Conservation (phyloP, 331 rosid genomes). For the Spiraea crenata region DNA sequence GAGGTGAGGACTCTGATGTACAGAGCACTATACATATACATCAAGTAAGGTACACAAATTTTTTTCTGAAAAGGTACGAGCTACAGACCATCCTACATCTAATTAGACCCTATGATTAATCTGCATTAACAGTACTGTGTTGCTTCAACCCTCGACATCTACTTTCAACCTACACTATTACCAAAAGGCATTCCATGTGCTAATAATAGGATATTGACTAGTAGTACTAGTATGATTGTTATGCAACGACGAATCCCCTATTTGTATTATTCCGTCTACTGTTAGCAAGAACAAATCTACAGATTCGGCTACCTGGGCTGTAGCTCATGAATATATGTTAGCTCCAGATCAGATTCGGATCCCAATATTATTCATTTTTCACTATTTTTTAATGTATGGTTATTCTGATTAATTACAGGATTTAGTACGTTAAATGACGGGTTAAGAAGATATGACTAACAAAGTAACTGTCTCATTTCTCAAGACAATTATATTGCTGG, state of each 20-base stretch:
- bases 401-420: no score
- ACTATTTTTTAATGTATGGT: no score
- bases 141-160: slow-evolving; percentile 51
- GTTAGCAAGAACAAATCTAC: not conserved
- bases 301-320: no score
- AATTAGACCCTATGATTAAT: slow-evolving; percentile 24
- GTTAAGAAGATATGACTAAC: no score
- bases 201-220: slow-evolving; percentile 1
- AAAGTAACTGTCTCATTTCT: not conserved
- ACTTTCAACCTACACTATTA: slow-evolving; percentile 28
- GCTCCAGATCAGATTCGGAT: no score
- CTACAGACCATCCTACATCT: not conserved
- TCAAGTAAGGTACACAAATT: not conserved
- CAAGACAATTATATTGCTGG: not conserved
- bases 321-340: no score
- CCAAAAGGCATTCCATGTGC: slow-evolving; percentile 50
- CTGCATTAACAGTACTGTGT: slow-evolving; percentile 13
- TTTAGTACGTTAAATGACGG: no score
- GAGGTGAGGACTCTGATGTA: slow-evolving; percentile 37
- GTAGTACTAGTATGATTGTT: not conserved
- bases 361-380: no score
- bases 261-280: slow-evolving; percentile 3
- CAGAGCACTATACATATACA: not conserved
- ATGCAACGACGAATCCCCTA: not conserved
- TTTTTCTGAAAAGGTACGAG: slow-evolving; percentile 11